Base-by-base conservation (phyloP, 352 stramenopile species). In the Peronospora destructor region DNA sequence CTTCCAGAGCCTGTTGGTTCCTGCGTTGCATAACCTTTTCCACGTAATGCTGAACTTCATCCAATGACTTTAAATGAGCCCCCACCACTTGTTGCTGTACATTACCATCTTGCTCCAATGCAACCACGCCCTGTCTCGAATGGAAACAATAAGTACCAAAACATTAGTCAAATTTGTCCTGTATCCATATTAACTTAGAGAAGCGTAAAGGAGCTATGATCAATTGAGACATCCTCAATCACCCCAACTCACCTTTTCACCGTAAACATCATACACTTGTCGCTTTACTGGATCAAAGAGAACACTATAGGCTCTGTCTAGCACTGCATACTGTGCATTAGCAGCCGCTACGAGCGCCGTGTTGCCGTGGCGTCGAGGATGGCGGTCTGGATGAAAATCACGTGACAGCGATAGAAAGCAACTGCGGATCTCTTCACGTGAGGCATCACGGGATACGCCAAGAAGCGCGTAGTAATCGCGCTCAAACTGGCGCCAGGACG, bases 391-490 rank as follows among this genome's bases (percentile, higher is more conserved):
- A 48, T 95, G 85, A 57, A 92, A 89, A 63, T 89, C 80, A 43
- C 80, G 76, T 36, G 83, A 91, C 2, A 92, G 64, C 34, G 63
- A 58, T 41, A 86, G 49, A 64, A 87, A 95, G 8, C 66, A 64
- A 17, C 55, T 61, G 49, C 83, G 76, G 38, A 95, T 81, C 46
- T 86, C 76, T 29, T 83, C 72, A n/a, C 54, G 49, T 0, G 59
- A 61, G 7, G 81, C 84, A 42, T 74, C 59, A 23, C 79, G 74
- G 4, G 61, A 9, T 23, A 94, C 73, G 9, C 81, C 72, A 34
- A 95, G 64, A 12, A 92, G 64, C 45, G 76, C 76, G 64, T 93
- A 95, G 59, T 92, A 92, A 61, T 92, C 81, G 57, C 72, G 71
- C 61, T 88, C 80, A 35, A 73, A 71, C 53, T 77, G 70, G 13